Base-by-base conservation (phyloP, 129 eudicot species). In the Pulicaria dysenterica region DNA sequence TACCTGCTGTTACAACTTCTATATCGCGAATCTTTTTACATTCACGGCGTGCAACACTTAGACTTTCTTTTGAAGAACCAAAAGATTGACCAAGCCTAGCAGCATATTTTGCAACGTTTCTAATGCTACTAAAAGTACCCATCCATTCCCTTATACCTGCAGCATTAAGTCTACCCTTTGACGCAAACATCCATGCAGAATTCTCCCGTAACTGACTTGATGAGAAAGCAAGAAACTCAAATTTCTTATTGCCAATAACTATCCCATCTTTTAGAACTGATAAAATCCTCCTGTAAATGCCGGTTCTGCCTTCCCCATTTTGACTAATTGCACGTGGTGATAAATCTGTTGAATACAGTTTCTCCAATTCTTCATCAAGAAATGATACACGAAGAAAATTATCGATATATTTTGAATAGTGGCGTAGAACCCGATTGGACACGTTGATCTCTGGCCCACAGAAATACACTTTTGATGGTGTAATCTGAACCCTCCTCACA, bases 41-140 rank as follows among this genome's bases (percentile, higher is more conserved):
- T 82, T 91, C 97, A 71, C 78, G n/a, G 17, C n/a, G 43, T 40
- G 61, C 51, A 63, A 91, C 93, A 37, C 68, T 88, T 38, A 91
- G 59, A 61, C 93, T 86, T 79, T 91, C 97, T 13, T 83, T 91
- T 31, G 97, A 88, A 2, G 97, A 91, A 62, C 96, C 82, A 11
- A 91, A 88, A 7, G 91, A 91, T 61, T 91, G 97, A 65, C 97
- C 97, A 17, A 91, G 92, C 59, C 97, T 83, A 10, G 96, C 97
- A 58, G 97, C 97, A 81, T 91, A 91, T 77, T 91, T 88, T 14
- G 97, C 97, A 65, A 91, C 97, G 54, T 91, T 91, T 69, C 67
- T 84, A 3, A 91, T 91, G 51, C 70, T 45, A 5, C 77, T 41
- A 69, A 91, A 91, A 50, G 86, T 86, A 50, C 96, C 97, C 97